phyloP scores from a whole-genome alignment of 2,329 filamentous ascomycete genomes.

The Orbilia quercus region DNA sequence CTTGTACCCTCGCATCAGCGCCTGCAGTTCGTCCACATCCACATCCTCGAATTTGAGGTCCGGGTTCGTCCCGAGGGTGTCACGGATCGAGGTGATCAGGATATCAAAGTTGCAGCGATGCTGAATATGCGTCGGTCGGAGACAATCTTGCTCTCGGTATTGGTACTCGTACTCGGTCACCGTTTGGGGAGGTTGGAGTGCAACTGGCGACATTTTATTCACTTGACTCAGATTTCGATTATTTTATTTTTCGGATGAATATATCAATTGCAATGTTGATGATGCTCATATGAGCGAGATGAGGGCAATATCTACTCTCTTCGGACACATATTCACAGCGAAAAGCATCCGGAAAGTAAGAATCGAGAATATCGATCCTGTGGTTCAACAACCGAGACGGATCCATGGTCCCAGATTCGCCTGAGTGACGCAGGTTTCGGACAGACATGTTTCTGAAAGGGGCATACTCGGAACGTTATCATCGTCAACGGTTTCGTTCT shows the following conservation, averaged over 20 bases:
- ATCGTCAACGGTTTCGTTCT: constrained; percentile 23
- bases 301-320: constrained; percentile 54
- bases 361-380: too few relatives aligned
- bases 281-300: too few relatives aligned
- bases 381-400: constrained; percentile 5
- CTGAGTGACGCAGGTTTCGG: constrained; percentile 23
- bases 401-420: constrained; percentile 11
- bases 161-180: constrained; percentile 26
- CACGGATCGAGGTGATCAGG: constrained; percentile 39
- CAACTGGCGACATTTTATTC: constrained; percentile 44
- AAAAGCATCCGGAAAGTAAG: constrained; percentile 45
- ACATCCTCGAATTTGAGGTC: constrained; percentile 66
- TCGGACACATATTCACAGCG: constrained; percentile 52
- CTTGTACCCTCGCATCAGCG: constrained; percentile 69
- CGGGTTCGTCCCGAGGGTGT: constrained; percentile 38
- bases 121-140: constrained; percentile 8
- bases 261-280: constrained; percentile 4
- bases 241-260: background rate
- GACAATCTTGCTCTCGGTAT: constrained; percentile 24
- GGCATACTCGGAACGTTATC: constrained; percentile 55
- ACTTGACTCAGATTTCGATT: background rate
- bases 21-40: constrained; percentile 69
- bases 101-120: constrained; percentile 15
- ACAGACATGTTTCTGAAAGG: constrained; percentile 41
- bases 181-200: constrained; percentile 39